Percentiles rank a stretch among this genome's conserved stretches.
phyloP scores from a whole-genome alignment of 306 rosid genomes.

The Arachis stenosperma region DNA sequence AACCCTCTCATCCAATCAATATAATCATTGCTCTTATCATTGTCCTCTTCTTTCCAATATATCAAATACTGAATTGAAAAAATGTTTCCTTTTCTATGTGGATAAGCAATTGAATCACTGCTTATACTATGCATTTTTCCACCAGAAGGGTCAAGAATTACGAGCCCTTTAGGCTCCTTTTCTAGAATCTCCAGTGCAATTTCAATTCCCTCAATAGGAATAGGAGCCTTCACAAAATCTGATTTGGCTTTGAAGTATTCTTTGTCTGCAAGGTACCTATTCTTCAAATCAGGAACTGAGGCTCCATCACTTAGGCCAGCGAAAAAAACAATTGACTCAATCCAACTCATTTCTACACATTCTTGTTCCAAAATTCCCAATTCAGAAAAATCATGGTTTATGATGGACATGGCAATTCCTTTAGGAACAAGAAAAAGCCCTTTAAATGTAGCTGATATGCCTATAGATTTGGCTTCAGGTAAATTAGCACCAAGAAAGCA shows the following conservation, averaged over 20 bases:
- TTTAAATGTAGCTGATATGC: conserved; percentile 59
- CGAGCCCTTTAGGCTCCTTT: conserved; percentile 63
- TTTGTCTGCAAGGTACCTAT: conserved; percentile 51
- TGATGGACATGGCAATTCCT: conserved; percentile 38
- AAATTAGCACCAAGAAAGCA: conserved; percentile 72
- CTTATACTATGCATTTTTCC: conserved; percentile 68
- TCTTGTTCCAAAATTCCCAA: conserved; percentile 52
- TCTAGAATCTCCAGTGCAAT: conserved; percentile 52
- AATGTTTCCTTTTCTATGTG: conserved; percentile 72
- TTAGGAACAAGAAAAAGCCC: conserved; percentile 61
- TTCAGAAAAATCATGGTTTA: conserved; percentile 56
- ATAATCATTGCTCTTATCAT: conserved; percentile 52
- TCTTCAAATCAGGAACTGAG: conserved; percentile 52
- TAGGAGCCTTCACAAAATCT: conserved; percentile 55
- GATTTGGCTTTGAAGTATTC: conserved; percentile 75
- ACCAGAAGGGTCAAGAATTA: conserved; percentile 71
- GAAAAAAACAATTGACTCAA: conserved; percentile 68
- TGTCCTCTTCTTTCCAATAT: conserved; percentile 58
- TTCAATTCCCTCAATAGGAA: conserved; percentile 54
- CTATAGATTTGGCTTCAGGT: conserved; percentile 49
- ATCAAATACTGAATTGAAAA: conserved; percentile 71
- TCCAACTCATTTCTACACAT: conserved; percentile 77
- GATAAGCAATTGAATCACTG: conserved; percentile 70
- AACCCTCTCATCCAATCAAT: conserved; percentile 67
- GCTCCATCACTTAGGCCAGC: conserved; percentile 56